A percentile compares a stretch with the other conserved stretches of the same genome.
These are phyloP conservation scores for Prunus mume DNA, from an alignment of 306 rosid species.

Conservation along the genomic window DNA sequence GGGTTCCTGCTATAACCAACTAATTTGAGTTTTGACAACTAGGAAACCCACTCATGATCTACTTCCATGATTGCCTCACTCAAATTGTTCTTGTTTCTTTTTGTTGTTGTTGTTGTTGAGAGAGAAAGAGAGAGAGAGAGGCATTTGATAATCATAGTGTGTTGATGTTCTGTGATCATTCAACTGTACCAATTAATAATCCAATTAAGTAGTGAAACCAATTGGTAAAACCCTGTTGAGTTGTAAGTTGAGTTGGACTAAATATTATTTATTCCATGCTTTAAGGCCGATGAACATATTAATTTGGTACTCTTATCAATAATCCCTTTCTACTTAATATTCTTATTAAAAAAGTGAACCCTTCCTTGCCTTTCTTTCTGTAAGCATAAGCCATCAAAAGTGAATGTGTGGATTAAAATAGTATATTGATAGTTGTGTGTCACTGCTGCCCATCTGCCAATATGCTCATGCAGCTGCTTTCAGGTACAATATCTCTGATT, in stretches of 20 bases:
- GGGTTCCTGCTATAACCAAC: constrained; percentile 30
- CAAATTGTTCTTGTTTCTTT: neutral
- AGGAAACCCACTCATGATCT: constrained; percentile 10
- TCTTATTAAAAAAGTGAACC: neutral
- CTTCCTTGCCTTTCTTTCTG: neutral
- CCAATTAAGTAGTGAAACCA: neutral
- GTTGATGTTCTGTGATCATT: neutral
- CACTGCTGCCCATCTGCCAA: neutral
- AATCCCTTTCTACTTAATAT: neutral
- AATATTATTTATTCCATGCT: neutral
- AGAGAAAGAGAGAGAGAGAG: neutral
- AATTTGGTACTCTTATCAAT: neutral
- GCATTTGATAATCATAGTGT: too few species aligned
- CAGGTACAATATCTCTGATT: neutral
- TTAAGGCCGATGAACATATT: neutral
- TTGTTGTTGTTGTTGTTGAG: neutral
- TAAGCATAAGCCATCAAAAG: neutral
- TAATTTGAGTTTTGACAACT: constrained; percentile 9
- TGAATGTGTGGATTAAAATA: neutral
- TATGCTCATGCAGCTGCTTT: neutral
- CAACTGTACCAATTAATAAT: neutral
- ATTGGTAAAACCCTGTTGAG: neutral
- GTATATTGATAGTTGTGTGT: neutral
- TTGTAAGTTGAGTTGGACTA: neutral
- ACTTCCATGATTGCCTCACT: neutral